These are phyloP conservation scores for Populus euphratica DNA, from an alignment of 345 rosid genomes.

Conservation along the genomic window DNA sequence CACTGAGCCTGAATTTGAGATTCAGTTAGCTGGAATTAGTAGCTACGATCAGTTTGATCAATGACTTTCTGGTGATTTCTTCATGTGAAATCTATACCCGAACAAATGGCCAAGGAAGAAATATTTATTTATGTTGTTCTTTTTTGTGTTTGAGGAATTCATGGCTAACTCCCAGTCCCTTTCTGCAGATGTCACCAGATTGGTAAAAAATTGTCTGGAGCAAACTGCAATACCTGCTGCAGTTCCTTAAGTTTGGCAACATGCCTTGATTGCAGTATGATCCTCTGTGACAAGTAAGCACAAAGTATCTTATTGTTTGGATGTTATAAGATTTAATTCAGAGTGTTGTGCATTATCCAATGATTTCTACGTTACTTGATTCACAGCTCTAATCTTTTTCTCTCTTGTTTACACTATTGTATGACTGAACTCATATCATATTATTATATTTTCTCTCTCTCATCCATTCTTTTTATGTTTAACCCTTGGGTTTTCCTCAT, in stretches of 20 bases:
- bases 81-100: not conserved
- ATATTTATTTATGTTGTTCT: not conserved
- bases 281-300: slow-evolving; percentile 60
- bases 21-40: too few relatives aligned
- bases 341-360: not conserved
- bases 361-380: not conserved
- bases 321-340: not conserved
- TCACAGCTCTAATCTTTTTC: not conserved
- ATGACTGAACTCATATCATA: too few relatives aligned
- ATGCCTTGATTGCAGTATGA: slow-evolving; percentile 54
- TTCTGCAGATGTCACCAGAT: slow-evolving; percentile 56
- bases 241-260: slow-evolving; percentile 52
- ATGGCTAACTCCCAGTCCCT: not conserved
- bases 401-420: not conserved
- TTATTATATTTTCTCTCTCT: too few relatives aligned
- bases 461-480: not conserved
- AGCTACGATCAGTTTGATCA: too few relatives aligned
- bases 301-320: not conserved
- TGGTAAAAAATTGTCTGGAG: slow-evolving; percentile 36
- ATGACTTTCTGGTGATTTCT: too few relatives aligned
- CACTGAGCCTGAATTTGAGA: not conserved
- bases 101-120: not conserved
- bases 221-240: slow-evolving; percentile 55
- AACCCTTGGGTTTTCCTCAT: not conserved
- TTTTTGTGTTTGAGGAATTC: not conserved